Conservation (phyloP, 768 basidiomycete genomes). For the Suillus ampliporus region DNA sequence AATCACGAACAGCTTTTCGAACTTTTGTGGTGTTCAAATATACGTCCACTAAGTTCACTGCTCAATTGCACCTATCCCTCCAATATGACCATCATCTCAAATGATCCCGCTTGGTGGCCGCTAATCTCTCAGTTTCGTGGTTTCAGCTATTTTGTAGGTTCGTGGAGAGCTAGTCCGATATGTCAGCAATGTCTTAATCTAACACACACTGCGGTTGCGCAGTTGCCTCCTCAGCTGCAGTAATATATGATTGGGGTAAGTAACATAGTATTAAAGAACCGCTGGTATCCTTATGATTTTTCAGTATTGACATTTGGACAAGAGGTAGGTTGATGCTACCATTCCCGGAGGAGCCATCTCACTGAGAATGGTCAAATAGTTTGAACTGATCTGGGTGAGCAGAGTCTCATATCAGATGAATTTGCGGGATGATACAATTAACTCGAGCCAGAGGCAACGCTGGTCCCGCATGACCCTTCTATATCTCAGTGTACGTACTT, state of each 20-base stretch:
- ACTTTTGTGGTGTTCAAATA: background rate
- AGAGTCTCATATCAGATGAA: background rate
- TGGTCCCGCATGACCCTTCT: background rate
- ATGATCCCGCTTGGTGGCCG: background rate
- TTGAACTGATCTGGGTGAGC: conserved; percentile 3
- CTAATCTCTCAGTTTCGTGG: background rate
- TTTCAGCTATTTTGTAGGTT: background rate
- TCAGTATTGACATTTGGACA: background rate
- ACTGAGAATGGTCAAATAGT: background rate
- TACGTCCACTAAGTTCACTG: background rate
- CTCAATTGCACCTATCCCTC: background rate
- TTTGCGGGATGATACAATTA: background rate
- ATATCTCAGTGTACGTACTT: conserved; percentile 1
- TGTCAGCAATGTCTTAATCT: background rate
- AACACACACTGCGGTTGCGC: background rate
- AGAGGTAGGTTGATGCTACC: background rate
- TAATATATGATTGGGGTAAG: conserved; percentile 2
- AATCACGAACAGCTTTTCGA: background rate
- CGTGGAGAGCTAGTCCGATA: background rate
- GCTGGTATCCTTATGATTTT: background rate
- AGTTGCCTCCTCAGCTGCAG: background rate
- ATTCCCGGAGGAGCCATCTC: background rate
- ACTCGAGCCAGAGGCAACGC: background rate
- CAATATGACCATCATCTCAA: background rate
- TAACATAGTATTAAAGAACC: background rate